phyloP scores from a whole-genome alignment of 2,329 filamentous ascomycete species.

The Aspergillus bombycis region DNA sequence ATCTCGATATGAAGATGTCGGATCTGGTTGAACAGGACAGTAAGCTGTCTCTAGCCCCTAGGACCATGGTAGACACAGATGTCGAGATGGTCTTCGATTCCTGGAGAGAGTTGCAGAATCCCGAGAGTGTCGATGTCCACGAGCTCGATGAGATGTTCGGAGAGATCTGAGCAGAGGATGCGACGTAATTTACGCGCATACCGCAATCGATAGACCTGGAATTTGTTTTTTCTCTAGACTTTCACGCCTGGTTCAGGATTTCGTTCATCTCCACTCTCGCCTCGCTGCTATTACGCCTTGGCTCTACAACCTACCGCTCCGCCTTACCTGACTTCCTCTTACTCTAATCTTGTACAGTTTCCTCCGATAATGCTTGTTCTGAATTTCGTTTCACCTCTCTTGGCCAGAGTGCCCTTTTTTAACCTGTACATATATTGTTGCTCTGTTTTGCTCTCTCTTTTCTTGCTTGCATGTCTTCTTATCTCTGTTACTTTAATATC shows the following conservation, averaged over 20 bases:
- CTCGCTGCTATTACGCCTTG: not conserved
- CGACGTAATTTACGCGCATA: not conserved
- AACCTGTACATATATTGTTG: constrained; percentile 23
- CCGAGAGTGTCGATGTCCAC: constrained; percentile 87
- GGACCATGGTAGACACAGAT: constrained; percentile 30
- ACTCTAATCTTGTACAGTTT: constrained; percentile 21
- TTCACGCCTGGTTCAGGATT: not conserved
- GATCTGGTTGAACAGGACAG: constrained; percentile 36
- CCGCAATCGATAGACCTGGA: constrained; percentile 4
- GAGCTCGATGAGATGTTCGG: constrained; percentile 89
- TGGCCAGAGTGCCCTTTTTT: constrained; percentile 5
- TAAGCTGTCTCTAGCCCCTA: constrained; percentile 49
- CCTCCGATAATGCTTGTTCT: constrained; percentile 20
- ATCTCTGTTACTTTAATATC: constrained; percentile 7
- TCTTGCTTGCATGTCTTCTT: not conserved
- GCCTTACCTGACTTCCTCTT: constrained; percentile 2
- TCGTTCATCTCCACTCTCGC: constrained; percentile 12
- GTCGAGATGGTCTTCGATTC: constrained; percentile 49
- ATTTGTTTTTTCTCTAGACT: not conserved
- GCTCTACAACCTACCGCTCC: not conserved
- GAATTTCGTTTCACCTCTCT: constrained; percentile 5
- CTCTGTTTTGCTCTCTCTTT: constrained; percentile 4
- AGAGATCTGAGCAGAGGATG: constrained; percentile 59
- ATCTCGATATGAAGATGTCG: constrained; percentile 42
- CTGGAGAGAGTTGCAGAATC: constrained; percentile 69